Evolutionary conservation across 2,329 filamentous ascomycete genomes (phyloP).

Genomic region (Karstenula rhodostoma): DNA sequence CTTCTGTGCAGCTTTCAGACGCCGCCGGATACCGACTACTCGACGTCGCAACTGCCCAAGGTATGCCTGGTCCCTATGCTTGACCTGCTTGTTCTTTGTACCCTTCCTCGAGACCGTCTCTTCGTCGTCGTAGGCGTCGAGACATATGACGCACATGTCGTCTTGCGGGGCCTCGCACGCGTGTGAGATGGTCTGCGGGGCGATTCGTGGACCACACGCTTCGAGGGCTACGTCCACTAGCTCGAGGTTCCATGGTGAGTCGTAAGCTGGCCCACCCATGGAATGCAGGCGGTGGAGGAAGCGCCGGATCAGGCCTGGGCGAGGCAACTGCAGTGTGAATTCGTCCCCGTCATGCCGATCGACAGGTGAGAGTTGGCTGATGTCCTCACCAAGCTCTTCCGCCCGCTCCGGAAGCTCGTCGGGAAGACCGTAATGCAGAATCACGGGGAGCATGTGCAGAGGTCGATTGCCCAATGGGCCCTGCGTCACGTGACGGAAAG

Average conservation of each 20-base stretch:
- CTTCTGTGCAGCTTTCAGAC: background rate
- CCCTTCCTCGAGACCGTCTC: background rate
- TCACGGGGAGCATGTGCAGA: background rate
- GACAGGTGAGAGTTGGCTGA: background rate
- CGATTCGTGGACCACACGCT: conserved; percentile 2
- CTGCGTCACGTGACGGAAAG: background rate
- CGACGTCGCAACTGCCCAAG: background rate
- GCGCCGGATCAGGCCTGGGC: background rate
- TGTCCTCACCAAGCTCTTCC: background rate
- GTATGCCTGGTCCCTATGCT: background rate
- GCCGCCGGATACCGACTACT: background rate
- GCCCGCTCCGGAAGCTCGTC: background rate
- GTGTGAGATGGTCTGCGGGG: background rate
- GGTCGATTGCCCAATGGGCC: background rate
- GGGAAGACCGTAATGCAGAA: background rate
- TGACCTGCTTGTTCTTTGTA: background rate
- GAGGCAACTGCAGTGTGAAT: background rate
- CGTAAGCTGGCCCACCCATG: background rate
- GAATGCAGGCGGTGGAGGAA: background rate
- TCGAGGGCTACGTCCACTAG: background rate
- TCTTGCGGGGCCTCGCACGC: background rate
- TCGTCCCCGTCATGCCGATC: background rate
- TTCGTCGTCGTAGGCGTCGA: background rate
- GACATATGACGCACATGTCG: conserved; percentile 1
- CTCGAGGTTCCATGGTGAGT: background rate